A percentile compares a stretch with the other conserved stretches of the same genome.
phyloP scores from a whole-genome alignment of 1,139 yeast species.

The Suhomyces bribrorum region DNA sequence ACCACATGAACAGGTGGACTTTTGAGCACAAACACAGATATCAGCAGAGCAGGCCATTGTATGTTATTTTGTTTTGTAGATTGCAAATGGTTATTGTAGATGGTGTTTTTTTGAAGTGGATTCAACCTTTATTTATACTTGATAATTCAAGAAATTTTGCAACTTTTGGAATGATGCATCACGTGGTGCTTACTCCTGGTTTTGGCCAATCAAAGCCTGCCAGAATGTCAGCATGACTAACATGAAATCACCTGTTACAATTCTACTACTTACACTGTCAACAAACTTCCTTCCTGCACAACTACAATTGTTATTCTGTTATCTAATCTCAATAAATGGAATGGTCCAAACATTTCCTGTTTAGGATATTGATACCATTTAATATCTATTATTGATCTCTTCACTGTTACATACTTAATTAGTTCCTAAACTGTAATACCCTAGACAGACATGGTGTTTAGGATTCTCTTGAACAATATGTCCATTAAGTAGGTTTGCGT shows the following conservation, averaged over 20 bases:
- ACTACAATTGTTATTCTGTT: no score
- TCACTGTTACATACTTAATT: no score
- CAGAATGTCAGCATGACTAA: constrained; percentile 10
- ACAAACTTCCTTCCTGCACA: no score
- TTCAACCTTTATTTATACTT: constrained; percentile 7
- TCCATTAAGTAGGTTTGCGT: background rate
- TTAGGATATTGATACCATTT: no score
- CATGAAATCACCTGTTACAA: background rate
- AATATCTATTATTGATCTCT: no score
- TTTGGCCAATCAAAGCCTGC: constrained; percentile 10
- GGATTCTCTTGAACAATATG: no score
- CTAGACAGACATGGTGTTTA: no score
- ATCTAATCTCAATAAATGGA: no score
- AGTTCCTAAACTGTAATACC: no score
- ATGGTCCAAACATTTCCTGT: no score
- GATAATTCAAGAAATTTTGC: constrained; percentile 5
- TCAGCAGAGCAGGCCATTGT: constrained; percentile 47
- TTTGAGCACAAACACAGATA: constrained; percentile 49
- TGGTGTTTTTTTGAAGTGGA: constrained; percentile 1
- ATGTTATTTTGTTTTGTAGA: background rate
- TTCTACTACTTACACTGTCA: background rate
- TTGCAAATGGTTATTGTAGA: constrained; percentile 1
- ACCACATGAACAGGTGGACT: constrained; percentile 54
- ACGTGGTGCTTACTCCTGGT: constrained; percentile 2
- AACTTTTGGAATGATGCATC: constrained; percentile 4